Base-by-base conservation (phyloP, 202 grass and related monocot genomes). In the Miscanthus sacchariflorus region DNA sequence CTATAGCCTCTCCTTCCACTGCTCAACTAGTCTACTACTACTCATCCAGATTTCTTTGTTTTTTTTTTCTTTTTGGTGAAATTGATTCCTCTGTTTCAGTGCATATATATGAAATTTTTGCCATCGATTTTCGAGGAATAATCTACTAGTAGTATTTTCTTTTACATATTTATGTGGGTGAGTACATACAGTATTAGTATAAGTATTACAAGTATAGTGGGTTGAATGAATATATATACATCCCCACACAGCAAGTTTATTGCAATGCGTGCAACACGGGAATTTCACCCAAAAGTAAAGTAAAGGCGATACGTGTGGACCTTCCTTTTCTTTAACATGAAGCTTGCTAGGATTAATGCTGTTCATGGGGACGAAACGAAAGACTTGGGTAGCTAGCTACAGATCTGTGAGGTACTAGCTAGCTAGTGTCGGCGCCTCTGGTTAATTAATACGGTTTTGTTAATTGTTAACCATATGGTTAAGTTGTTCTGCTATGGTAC, bases 351-450 rank as follows among this genome's bases (percentile, higher is more conserved):
- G 42, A 68, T 45, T 48, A 45, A 48, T 81, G 77, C 2, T 77
- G 75, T 58, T 77, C 75, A n/a, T 58, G 30, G 49, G 12, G 36
- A 35, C 33, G 33, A 35, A 23, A 38, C 21, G 12, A 9, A 24
- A 63, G 59, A 24, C 59, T 24, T 24, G n/a, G 59, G 73, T 11
- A 5, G 49, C 5, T 46, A 18, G 46, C 21, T 78, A 72, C 50
- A 85, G 86, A 88, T 91, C 71, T 63, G 81, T 33, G 83, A 24
- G 3, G 12, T 23, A 25, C 2, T 19, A 12, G 52, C 52, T 50
- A 4, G 25, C 9, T n/a, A 81, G 46, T 49, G 48, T 81, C 44
- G 45, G 35, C 12, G 48, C 10, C 61, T 5, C 19, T 52, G 50
- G 81, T 81, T 81, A 85, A 66, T 11, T 11, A 58, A 7, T 23